Percentiles rank a stretch among this genome's conserved stretches.
phyloP scores from a whole-genome alignment of 2,329 filamentous ascomycete genomes.

The Sporothrix euskadiensis region DNA sequence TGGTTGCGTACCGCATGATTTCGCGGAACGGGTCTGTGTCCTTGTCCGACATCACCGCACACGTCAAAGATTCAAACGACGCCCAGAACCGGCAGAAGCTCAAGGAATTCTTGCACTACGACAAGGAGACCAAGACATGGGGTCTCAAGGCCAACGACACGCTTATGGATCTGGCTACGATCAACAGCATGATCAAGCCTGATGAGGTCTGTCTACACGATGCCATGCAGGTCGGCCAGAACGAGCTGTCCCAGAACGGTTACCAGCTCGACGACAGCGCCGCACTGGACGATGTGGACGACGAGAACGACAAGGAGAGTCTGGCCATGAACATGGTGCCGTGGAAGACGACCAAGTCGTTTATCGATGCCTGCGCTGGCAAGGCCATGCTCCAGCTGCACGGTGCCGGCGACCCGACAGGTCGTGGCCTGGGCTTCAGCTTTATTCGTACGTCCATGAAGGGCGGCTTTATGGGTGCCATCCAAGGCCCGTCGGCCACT shows the following conservation, averaged over 20 bases:
- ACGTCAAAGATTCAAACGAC: slow-evolving; percentile 90
- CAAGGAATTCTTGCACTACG: slow-evolving; percentile 92
- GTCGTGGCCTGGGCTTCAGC: slow-evolving; percentile 89
- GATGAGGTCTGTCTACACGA: slow-evolving; percentile 94
- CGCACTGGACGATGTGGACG: slow-evolving; percentile 65
- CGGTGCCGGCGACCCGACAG: slow-evolving; percentile 91
- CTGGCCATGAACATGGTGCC: slow-evolving; percentile 88
- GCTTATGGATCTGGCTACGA: slow-evolving; percentile 75
- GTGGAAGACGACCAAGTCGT: slow-evolving; percentile 96
- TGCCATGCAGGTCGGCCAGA: slow-evolving; percentile 93
- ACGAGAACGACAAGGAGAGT: slow-evolving; percentile 66
- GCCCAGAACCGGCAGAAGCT: slow-evolving; percentile 96
- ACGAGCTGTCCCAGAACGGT: slow-evolving; percentile 87
- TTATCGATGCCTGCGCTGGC: slow-evolving; percentile 86
- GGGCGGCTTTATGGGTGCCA: slow-evolving; percentile 84
- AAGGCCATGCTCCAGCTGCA: slow-evolving; percentile 97
- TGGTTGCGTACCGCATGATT: slow-evolving; percentile 89
- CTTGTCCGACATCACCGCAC: slow-evolving; percentile 82
- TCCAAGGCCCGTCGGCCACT: slow-evolving; percentile 64
- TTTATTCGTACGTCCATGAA: slow-evolving; percentile 99
- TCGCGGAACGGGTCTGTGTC: slow-evolving; percentile 71
- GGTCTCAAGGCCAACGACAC: slow-evolving; percentile 70
- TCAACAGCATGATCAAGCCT: slow-evolving; percentile 87
- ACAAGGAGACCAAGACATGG: slow-evolving; percentile 87
- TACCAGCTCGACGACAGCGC: slow-evolving; percentile 66